Base-by-base conservation (phyloP, 257 asterid genomes). In the Paraleonurus japonicus region DNA sequence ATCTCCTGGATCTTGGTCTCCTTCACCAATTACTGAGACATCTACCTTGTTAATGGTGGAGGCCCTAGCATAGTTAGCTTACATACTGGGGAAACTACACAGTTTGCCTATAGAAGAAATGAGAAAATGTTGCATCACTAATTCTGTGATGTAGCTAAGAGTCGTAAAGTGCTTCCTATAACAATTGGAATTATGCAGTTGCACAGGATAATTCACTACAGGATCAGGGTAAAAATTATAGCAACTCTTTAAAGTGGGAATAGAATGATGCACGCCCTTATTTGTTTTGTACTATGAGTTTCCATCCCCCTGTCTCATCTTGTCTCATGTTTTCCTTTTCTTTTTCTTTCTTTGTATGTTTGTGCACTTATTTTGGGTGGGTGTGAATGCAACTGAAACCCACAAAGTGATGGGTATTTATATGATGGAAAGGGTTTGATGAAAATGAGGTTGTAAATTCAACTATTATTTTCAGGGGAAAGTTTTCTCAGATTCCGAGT, bases 401-500 rank as follows among this genome's bases (percentile, higher is more conserved):
- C 26, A 54, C 73, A 39, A 3, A 23, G 43, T 55, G 60, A 15
- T 70, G 33, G 59, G 17, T 41, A 19, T 45, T 48, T 70, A 41
- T 15, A 68, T 61, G 69, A 60, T 60, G 20, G 15, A 19, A 51
- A n/a, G 2, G 7, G 12, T 28, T 45, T 75, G 26, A 24, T 15
- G 39, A 35, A 24, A 45, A 13, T 22, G 39, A 48, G 39, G 55
- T 26, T 55, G 71, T 69, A 24, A 48, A 11, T 66, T 47, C 51
- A 43, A 67, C 6, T 70, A 28, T 75, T 71, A 58, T 69, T 85
- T 84, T 71, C 92, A 95, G 98, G 98, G 92, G 55, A 89, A 88
- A 83, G 90, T 92, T 74, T 95, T 95, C 86, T 88, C 95, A 41
- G 99, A 92, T 87, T 85, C 97, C 5, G 99, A 95, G 76, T 95